Evolutionary conservation across 202 grass and related monocot genomes (phyloP).

Genomic region (Digitaria exilis): DNA sequence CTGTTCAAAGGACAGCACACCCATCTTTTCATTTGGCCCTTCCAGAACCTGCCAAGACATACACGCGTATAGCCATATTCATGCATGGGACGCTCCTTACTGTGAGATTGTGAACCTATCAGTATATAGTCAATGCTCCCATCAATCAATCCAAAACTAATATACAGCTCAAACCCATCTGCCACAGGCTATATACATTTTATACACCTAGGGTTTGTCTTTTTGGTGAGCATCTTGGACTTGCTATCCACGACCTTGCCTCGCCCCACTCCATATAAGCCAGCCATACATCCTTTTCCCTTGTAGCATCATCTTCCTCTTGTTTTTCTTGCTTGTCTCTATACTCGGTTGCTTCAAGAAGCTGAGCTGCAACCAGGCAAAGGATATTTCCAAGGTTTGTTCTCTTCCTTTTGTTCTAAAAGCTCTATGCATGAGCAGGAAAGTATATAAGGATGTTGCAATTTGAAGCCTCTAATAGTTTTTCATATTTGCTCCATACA

Average conservation of each 20-base stretch:
- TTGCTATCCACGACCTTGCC: conserved; percentile 39
- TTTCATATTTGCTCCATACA: conserved; percentile 1
- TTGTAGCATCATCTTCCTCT: conserved; percentile 39
- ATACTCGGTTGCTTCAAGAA: conserved; percentile 38
- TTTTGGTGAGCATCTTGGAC: conserved; percentile 59
- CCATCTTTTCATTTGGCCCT: conserved; percentile 56
- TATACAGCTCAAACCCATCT: conserved; percentile 55
- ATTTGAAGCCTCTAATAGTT: background rate
- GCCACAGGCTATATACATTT: conserved; percentile 42
- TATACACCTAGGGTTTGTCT: conserved; percentile 53
- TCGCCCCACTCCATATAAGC: conserved; percentile 59
- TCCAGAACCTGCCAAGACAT: conserved; percentile 60
- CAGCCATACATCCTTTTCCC: conserved; percentile 42
- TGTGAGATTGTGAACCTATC: conserved; percentile 33
- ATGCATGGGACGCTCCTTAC: conserved; percentile 50
- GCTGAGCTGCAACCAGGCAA: conserved; percentile 15
- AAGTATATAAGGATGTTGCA: conserved; percentile 44
- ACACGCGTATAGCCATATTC: conserved; percentile 24
- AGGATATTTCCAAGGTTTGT: conserved; percentile 70
- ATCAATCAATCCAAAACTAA: conserved; percentile 43
- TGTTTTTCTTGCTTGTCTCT: conserved; percentile 71
- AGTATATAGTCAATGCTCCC: conserved; percentile 52
- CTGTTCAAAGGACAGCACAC: conserved; percentile 68
- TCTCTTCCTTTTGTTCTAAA: conserved; percentile 29
- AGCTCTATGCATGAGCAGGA: conserved; percentile 22